phyloP scores from a whole-genome alignment of 768 basidiomycete genomes.

The Pulveroboletus sp. region DNA sequence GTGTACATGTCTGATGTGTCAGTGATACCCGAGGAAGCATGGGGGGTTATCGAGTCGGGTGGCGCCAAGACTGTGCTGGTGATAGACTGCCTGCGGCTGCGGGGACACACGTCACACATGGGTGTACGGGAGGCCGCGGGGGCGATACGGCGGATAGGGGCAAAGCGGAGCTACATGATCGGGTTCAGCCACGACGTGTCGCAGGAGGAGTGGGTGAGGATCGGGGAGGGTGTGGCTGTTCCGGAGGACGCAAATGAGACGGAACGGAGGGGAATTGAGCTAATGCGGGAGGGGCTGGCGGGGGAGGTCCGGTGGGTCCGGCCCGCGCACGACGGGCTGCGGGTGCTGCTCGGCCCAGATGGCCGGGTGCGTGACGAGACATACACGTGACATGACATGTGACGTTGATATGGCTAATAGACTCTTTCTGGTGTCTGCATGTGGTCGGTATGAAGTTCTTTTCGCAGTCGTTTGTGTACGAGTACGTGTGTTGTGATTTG shows the following conservation, averaged over 20 bases:
- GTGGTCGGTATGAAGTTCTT: slow-evolving; percentile 54
- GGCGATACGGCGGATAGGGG: slow-evolving; percentile 54
- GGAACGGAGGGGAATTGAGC: slow-evolving; percentile 42
- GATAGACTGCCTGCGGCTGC: slow-evolving; percentile 72
- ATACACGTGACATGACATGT: slow-evolving; percentile 33
- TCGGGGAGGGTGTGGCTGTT: slow-evolving; percentile 49
- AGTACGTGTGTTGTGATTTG: slow-evolving; percentile 35
- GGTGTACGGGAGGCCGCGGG: slow-evolving; percentile 64
- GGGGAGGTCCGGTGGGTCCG: slow-evolving; percentile 57
- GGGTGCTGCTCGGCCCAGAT: slow-evolving; percentile 44
- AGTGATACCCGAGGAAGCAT: slow-evolving; percentile 70
- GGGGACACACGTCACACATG: slow-evolving; percentile 74
- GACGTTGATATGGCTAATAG: not conserved
- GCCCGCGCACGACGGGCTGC: slow-evolving; percentile 75
- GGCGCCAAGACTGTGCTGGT: slow-evolving; percentile 52
- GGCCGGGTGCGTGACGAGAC: slow-evolving; percentile 51
- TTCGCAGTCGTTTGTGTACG: slow-evolving; percentile 55
- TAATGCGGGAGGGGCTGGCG: slow-evolving; percentile 45
- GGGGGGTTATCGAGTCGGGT: slow-evolving; percentile 44
- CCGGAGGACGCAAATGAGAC: slow-evolving; percentile 26
- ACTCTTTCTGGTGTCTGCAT: slow-evolving; percentile 23
- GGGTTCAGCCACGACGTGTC: slow-evolving; percentile 77
- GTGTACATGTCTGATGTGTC: slow-evolving; percentile 85
- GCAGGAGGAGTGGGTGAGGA: slow-evolving; percentile 74
- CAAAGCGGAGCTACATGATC: slow-evolving; percentile 63